Evolutionary conservation across 768 basidiomycete genomes (phyloP), one percentile per base, ranked within the genome.

Genomic region (Tulasnella sp.): DNA sequence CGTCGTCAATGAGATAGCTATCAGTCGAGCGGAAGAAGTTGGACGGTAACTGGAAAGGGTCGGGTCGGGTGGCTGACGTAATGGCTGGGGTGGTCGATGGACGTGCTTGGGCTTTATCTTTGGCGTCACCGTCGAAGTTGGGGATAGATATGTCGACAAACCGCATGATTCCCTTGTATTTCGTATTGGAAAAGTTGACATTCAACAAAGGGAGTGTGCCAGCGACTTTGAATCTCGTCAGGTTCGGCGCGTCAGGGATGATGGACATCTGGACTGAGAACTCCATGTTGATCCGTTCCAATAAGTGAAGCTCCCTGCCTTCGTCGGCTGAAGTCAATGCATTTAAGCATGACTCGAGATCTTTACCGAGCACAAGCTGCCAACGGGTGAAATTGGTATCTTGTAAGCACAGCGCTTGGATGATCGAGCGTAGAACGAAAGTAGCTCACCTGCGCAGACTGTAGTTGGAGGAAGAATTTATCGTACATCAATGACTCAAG

Each of bases 401-500:
- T 82, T 42, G 84, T 76, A 28, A 75, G 11, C 37, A 69, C 20
- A n/a, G n/a, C n/a, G n/a, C n/a, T n/a, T n/a, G 40, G 12, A 16
- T 40, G 44, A 24, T 8, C 50, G 60, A 60, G 79, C 50, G 31
- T 24, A 37, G n/a, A 34, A 75, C 87, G 24, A 31, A 31, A 31
- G 1, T 31, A 22, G 31, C 31, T 79, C 81, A 97, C 96, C 91
- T 99, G 97, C 18, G 98, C 96, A 72, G 94, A 92, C 83, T 96
- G 89, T 24, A 99, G 89, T 79, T 90, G 92, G 50, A 99, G 88
- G 16, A 89, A 90, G 83, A 98, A 88, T 82, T 93, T 94, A 86
- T 99, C 98, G 84, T 99, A 99, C 96, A 99, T 97, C 48, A 98
- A 87, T 2, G 93, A 93, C 86, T 98, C 96, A 37, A 99, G 88